phyloP scores from a whole-genome alignment of 768 basidiomycete genomes.

The Mycena leptocephala region DNA sequence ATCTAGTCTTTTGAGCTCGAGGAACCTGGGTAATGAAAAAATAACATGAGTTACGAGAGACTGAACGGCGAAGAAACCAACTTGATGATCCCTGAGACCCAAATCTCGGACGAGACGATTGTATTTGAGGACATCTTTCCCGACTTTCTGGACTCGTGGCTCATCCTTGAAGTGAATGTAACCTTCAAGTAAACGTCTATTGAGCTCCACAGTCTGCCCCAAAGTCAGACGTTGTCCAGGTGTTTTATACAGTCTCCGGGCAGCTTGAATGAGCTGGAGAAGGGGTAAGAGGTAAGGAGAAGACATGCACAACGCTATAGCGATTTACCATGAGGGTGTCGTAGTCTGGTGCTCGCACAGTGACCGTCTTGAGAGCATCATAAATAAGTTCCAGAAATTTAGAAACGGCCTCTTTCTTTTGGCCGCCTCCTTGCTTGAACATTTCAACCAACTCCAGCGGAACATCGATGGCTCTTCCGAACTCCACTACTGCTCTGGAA shows the following conservation, averaged over 20 bases:
- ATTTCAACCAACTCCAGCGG: constrained; percentile 88
- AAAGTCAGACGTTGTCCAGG: constrained; percentile 95
- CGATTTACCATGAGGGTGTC: constrained; percentile 95
- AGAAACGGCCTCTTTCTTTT: constrained; percentile 92
- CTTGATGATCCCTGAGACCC: constrained; percentile 95
- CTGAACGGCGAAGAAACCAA: too few species aligned
- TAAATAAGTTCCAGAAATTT: constrained; percentile 94
- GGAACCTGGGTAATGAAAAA: constrained; percentile 74
- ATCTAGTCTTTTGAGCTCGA: constrained; percentile 85
- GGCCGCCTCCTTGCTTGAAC: constrained; percentile 91
- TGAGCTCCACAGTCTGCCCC: constrained; percentile 96
- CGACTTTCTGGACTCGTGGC: constrained; percentile 87
- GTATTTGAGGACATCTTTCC: constrained; percentile 88
- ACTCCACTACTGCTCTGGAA: constrained; percentile 97
- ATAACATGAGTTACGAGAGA: too few species aligned
- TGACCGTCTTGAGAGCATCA: constrained; percentile 95
- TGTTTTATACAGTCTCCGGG: constrained; percentile 92
- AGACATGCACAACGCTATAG: constrained; percentile 2
- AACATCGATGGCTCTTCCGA: constrained; percentile 93
- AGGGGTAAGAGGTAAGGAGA: too few species aligned
- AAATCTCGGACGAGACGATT: constrained; percentile 91
- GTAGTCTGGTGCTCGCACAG: constrained; percentile 95
- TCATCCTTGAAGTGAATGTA: constrained; percentile 95
- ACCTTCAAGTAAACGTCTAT: constrained; percentile 93
- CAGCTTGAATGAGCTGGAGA: constrained; percentile 98